A percentile compares a stretch with the other conserved stretches of the same genome.
Evolutionary conservation across 2,329 filamentous ascomycete genomes (phyloP).

Genomic region (Diplodia seriata): DNA sequence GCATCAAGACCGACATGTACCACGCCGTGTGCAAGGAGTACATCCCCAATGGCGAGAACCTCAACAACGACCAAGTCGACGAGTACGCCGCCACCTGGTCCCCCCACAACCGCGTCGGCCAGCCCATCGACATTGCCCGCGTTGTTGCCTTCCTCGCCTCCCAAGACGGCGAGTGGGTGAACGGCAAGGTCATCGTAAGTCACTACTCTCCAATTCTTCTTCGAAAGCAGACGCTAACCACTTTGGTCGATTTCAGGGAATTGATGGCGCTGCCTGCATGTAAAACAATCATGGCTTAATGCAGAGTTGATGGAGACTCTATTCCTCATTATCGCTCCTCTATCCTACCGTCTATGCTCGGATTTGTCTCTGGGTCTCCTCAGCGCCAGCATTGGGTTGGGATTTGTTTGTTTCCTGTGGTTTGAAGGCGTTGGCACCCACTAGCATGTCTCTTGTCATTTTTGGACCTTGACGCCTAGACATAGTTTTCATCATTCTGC

Average conservation of each 20-base stretch:
- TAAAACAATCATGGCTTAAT: conserved; percentile 36
- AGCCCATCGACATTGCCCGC: conserved; percentile 71
- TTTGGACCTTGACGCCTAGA: conserved; percentile 20
- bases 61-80: conserved; percentile 65
- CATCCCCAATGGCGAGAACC: conserved; percentile 63
- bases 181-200: conserved; percentile 58
- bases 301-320: not conserved
- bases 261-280: conserved; percentile 52
- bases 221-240: not conserved
- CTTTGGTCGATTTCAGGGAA: not conserved
- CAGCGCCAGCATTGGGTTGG: not conserved
- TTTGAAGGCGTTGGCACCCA: conserved; percentile 12
- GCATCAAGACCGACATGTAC: conserved; percentile 66
- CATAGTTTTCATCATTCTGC: conserved; percentile 25
- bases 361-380: not conserved
- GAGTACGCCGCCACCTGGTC: conserved; percentile 70
- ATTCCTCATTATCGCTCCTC: no score
- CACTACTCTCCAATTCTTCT: conserved; percentile 38
- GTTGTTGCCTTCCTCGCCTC: conserved; percentile 67
- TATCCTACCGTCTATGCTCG: not conserved
- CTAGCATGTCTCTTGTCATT: conserved; percentile 14
- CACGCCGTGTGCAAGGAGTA: conserved; percentile 70
- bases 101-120: conserved; percentile 69
- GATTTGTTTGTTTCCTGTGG: not conserved
- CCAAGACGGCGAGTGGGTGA: conserved; percentile 64